Base-by-base conservation (phyloP, 179 eudicot genomes). In the Amaranthus tricolor region DNA sequence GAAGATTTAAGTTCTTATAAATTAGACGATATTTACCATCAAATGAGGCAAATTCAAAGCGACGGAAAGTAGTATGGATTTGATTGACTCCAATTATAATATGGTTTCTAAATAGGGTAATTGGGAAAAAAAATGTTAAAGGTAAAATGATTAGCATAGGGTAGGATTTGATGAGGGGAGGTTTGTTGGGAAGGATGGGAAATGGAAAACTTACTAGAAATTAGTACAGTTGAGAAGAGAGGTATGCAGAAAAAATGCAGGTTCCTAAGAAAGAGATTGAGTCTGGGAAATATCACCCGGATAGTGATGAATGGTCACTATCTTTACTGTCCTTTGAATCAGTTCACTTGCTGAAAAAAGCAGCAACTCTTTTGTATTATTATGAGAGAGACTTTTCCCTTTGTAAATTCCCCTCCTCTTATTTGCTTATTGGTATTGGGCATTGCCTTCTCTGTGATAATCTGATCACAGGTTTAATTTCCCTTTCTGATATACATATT, bases 251-350 rank as follows among this genome's bases (percentile, higher is more conserved):
- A 62, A 49, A 74, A 68, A 69, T 24, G 67, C 72, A 79, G 76
- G 68, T 54, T 40, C 48, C 70, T 61, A 19, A 74, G 74, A 74
- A 74, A 57, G 77, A 74, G 68, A 66, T 53, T 62, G 71, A 71
- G 79, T 79, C 56, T 87, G 68, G 87, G 84, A 84, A 88, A 81
- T 82, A 82, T 74, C 73, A 78, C 57, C 77, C 63, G 44, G 85
- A 77, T 75, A 56, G 76, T 77, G 82, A 79, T 81, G 89, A 86
- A 82, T 84, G 65, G 89, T 86, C 89, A 84, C 79, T 56, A 66
- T 86, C 91, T 61, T 68, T 55, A 50, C 9, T 81, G 89, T 89
- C 91, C 90, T 88, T 86, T 85, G 96, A 89, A 87, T 89, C 91
- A 86, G 91, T 91, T 80, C 59, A 62, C 64, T 77, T 74, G 68